Evolutionary conservation across 1,284 basidiomycete genomes (phyloP).

Genomic region (Apiotrichum gracile): DNA sequence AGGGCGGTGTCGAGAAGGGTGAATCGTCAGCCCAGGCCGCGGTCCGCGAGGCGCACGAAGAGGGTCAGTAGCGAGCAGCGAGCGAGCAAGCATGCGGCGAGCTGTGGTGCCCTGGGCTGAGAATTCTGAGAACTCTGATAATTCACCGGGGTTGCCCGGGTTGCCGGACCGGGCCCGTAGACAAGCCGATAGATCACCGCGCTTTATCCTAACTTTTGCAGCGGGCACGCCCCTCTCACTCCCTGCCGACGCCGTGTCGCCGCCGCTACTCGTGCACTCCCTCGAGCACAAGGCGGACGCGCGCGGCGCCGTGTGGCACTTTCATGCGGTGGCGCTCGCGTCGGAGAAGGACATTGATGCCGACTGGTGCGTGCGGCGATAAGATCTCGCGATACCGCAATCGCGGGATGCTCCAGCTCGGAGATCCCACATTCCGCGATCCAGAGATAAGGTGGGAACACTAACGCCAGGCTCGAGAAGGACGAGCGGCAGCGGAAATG

Average conservation of each 20-base stretch:
- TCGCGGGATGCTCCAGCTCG: not conserved
- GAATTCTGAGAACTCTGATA: not conserved
- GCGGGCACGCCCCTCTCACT: slow-evolving; percentile 5
- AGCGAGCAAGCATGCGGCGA: no score
- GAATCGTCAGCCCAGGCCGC: slow-evolving; percentile 42
- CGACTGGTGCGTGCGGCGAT: slow-evolving; percentile 24
- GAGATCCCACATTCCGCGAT: not conserved
- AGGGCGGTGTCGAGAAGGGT: slow-evolving; percentile 42
- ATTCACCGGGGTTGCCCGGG: no score
- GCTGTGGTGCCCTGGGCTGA: not conserved
- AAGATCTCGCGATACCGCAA: not conserved
- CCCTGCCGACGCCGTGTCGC: not conserved
- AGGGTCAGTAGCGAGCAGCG: slow-evolving; percentile 26
- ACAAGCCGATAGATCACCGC: no score
- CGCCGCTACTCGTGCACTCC: not conserved
- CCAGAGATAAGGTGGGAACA: not conserved
- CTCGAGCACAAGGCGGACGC: not conserved
- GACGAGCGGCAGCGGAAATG: slow-evolving; percentile 30
- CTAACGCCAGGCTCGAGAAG: slow-evolving; percentile 29
- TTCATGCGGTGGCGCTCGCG: slow-evolving; percentile 23
- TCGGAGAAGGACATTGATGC: slow-evolving; percentile 13
- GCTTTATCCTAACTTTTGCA: not conserved
- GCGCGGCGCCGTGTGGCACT: slow-evolving; percentile 26
- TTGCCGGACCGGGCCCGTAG: no score
- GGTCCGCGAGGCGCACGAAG: slow-evolving; percentile 43